Evolutionary conservation across 768 basidiomycete genomes (phyloP), one percentile per base, ranked within the genome.

Genomic region (Lactifluus pinguis): DNA sequence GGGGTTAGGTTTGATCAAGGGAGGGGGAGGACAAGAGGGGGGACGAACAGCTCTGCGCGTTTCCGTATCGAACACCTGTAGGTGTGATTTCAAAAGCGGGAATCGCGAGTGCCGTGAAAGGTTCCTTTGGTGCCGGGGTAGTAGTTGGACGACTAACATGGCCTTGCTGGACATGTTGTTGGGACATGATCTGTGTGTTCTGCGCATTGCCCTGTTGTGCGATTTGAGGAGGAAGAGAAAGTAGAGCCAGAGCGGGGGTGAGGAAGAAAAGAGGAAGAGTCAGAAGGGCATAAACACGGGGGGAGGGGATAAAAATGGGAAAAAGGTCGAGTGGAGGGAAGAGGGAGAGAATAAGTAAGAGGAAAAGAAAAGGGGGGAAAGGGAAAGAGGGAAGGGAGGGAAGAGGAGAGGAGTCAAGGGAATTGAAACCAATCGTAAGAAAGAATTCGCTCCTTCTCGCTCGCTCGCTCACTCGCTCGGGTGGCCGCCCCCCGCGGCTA

Each of bases 71-170:
- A 66, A 92, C 83, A 59, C 76, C 79, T 69, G 84, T 81, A 72
- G 83, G 77, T 65, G 83, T 78, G 67, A 91, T 83, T 57, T 85
- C 76, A 67, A 91, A 84, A 60, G 90, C 84, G 66, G 90, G 90
- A 57, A 91, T 82, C 49, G 83, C 90, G 67, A 81, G 72, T 65
- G 90, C 85, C 60, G 75, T 77, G 72, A 89, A 77, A 64, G 83
- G 81, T 60, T 86, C 82, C 73, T 83, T 86, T 56, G 65, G 19
- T 49, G 68, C 59, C 61, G 68, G 49, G 49, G 54, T 17, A 14
- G 52, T 52, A 50, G 32, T 59, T 59, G 53, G 65, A 64, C 60
- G 63, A 66, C 45, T 64, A 49, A 36, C 61, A 67, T 63, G 64
- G 61, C 61, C 61, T 58, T 62, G 61, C 42, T 62, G 61, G 61